Percentiles rank a stretch among this genome's conserved stretches.
Evolutionary conservation across 2,329 filamentous ascomycete genomes (phyloP).

Genomic region (Xylogone sp.): DNA sequence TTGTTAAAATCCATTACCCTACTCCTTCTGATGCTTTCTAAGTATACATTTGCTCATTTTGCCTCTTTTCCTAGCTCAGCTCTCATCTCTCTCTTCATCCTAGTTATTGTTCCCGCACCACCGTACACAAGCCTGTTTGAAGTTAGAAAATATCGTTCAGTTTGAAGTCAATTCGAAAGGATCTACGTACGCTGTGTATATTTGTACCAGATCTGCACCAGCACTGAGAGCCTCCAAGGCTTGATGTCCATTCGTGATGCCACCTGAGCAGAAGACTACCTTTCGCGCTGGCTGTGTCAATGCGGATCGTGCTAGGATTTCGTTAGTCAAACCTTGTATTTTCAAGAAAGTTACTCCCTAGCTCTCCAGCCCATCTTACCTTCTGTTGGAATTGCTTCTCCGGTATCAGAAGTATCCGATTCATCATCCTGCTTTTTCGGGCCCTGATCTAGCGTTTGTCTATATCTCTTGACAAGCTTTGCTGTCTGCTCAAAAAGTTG

Average conservation of each 20-base stretch:
- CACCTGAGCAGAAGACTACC: constrained; percentile 89
- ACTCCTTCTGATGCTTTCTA: background rate
- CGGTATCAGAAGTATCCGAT: background rate
- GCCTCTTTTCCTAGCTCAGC: constrained; percentile 14
- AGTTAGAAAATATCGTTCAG: constrained; percentile 10
- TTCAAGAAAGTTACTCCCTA: no score
- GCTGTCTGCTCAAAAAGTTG: constrained; percentile 81
- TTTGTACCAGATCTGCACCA: constrained; percentile 85
- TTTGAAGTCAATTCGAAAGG: background rate
- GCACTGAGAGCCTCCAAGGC: constrained; percentile 79
- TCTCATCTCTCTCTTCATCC: constrained; percentile 62
- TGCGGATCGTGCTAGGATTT: background rate
- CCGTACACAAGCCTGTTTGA: constrained; percentile 50
- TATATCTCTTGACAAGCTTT: constrained; percentile 74
- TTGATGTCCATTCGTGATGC: constrained; percentile 84
- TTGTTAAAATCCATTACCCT: background rate
- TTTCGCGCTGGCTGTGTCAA: constrained; percentile 43
- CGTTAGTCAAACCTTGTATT: background rate
- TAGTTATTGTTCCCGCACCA: constrained; percentile 59
- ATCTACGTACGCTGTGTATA: constrained; percentile 66
- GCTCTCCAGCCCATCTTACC: no score
- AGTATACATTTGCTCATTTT: background rate
- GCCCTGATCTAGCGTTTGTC: constrained; percentile 59
- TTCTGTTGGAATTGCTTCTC: background rate
- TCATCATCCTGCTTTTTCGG: constrained; percentile 28